These are phyloP conservation scores for Flagelloscypha sp. DNA, from an alignment of 768 basidiomycete species.

Conservation along the genomic window DNA sequence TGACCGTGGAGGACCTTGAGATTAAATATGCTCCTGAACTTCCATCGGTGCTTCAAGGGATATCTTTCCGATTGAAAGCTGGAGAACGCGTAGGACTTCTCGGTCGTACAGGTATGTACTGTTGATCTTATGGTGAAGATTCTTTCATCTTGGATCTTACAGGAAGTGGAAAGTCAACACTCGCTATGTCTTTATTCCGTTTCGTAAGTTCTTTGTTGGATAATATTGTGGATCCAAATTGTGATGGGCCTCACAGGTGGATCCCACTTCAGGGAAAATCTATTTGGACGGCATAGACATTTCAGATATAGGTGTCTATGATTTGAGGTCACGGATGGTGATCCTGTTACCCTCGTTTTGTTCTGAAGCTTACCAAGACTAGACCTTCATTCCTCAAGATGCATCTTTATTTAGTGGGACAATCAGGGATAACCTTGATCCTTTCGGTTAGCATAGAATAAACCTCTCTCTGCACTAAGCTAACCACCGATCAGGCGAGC, in stretches of 20 bases:
- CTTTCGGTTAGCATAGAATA: slow-evolving; percentile 32
- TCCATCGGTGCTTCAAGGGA: slow-evolving; percentile 38
- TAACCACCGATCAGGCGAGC: slow-evolving; percentile 29
- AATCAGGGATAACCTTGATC: slow-evolving; percentile 43
- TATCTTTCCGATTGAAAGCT: slow-evolving; percentile 39
- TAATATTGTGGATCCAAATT: slow-evolving; percentile 8
- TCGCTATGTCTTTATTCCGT: slow-evolving; percentile 31
- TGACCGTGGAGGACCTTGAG: slow-evolving; percentile 39
- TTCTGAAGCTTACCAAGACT: background rate
- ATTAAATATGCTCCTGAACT: slow-evolving; percentile 46
- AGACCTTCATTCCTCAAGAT: slow-evolving; percentile 46
- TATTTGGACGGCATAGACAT: slow-evolving; percentile 39
- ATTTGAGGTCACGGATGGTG: slow-evolving; percentile 7
- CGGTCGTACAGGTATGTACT: slow-evolving; percentile 30
- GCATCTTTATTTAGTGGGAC: slow-evolving; percentile 52
- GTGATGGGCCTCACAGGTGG: slow-evolving; percentile 9
- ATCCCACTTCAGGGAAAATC: slow-evolving; percentile 28
- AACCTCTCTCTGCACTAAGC: no score
- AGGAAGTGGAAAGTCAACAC: slow-evolving; percentile 16
- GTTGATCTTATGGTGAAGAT: slow-evolving; percentile 1
- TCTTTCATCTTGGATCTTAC: no score
- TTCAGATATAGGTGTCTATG: slow-evolving; percentile 31
- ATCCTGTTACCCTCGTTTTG: slow-evolving; percentile 9
- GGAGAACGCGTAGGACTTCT: slow-evolving; percentile 46
- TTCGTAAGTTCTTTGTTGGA: slow-evolving; percentile 18